phyloP scores from a whole-genome alignment of 495 filamentous ascomycete genomes.

The Aspergillus sparsus region DNA sequence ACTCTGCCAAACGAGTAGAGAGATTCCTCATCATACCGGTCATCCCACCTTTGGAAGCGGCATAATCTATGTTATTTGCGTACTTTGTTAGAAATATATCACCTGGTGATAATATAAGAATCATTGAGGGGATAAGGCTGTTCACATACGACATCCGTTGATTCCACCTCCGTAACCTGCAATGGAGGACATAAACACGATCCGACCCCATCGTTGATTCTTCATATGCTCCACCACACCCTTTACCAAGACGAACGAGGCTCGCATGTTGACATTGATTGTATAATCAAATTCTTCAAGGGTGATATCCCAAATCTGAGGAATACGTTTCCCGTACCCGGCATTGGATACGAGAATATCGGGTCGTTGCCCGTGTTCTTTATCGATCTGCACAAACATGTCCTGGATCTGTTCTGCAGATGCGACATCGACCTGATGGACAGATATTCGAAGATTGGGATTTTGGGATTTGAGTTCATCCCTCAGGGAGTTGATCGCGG shows the following conservation, averaged over 20 bases:
- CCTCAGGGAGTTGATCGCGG: constrained; percentile 48
- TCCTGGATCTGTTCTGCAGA: constrained; percentile 50
- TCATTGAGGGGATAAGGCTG: constrained; percentile 13
- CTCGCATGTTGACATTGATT: constrained; percentile 64
- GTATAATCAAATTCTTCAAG: constrained; percentile 69
- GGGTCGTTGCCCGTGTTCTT: constrained; percentile 52
- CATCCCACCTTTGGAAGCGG: constrained; percentile 64
- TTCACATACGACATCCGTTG: constrained; percentile 59
- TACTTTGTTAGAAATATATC: neutral
- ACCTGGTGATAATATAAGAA: neutral
- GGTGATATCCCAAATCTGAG: constrained; percentile 51
- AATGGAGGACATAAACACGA: constrained; percentile 68
- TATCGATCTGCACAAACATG: constrained; percentile 54
- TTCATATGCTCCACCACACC: constrained; percentile 66
- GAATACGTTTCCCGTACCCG: constrained; percentile 52
- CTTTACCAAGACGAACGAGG: constrained; percentile 66
- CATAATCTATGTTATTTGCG: constrained; percentile 51
- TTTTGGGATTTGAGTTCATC: constrained; percentile 37
- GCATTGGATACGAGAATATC: constrained; percentile 68
- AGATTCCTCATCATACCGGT: constrained; percentile 68
- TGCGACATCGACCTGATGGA: constrained; percentile 58
- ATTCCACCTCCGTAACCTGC: constrained; percentile 65
- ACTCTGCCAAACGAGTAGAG: constrained; percentile 57
- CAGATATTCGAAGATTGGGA: constrained; percentile 47
- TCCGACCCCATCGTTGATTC: constrained; percentile 61